phyloP scores from a whole-genome alignment of 495 filamentous ascomycete species.

The Evernia prunastri region DNA sequence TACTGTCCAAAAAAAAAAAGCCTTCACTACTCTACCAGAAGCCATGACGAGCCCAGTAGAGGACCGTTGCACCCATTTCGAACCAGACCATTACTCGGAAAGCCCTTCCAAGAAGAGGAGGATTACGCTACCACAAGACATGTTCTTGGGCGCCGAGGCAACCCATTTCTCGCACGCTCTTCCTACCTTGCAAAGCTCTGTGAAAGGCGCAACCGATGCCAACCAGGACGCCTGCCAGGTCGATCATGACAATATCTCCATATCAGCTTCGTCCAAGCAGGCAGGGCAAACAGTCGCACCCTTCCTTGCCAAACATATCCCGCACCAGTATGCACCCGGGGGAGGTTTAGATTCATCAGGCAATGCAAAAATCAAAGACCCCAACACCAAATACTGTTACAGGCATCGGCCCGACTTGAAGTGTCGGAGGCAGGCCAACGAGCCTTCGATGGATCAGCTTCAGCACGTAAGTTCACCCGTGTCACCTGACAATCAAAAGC shows the following conservation, averaged over 20 bases:
- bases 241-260: slow-evolving; percentile 22
- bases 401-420: slow-evolving; percentile 91
- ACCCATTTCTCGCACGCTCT: slow-evolving; percentile 4
- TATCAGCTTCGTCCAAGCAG: slow-evolving; percentile 40
- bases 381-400: slow-evolving; percentile 92
- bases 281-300: slow-evolving; percentile 60
- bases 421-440: slow-evolving; percentile 85
- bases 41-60: neutral
- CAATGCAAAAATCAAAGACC: slow-evolving; percentile 39
- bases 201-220: neutral
- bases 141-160: neutral
- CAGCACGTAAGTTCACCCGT: slow-evolving; percentile 46
- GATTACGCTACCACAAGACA: slow-evolving; percentile 6
- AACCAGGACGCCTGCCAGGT: slow-evolving; percentile 10
- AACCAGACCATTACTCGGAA: neutral
- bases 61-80: neutral
- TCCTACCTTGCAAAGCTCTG: neutral
- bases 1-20: neutral
- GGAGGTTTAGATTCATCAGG: slow-evolving; percentile 40
- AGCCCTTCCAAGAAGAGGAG: slow-evolving; percentile 18
- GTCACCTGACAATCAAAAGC: neutral
- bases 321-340: slow-evolving; percentile 69
- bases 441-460: slow-evolving; percentile 89
- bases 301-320: slow-evolving; percentile 81
- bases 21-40: neutral